These are phyloP conservation scores for Colletotrichum eleusines DNA, from an alignment of 2,329 filamentous ascomycete genomes.

Conservation along the genomic window DNA sequence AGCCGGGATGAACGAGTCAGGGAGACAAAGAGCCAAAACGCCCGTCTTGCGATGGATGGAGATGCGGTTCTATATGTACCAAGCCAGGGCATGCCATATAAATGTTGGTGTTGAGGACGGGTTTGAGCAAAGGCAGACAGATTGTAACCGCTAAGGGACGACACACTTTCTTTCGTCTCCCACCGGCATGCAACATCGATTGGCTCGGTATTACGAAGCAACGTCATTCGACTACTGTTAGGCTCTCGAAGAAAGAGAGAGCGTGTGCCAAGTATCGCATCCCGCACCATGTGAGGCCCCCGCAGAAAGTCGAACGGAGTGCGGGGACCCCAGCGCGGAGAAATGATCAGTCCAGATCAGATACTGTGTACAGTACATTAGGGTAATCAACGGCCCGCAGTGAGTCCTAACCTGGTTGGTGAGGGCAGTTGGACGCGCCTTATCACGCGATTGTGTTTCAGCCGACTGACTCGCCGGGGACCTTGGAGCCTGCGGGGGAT, in stretches of 20 bases:
- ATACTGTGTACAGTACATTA: no score
- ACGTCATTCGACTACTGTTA: constrained; percentile 33
- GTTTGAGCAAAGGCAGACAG: neutral
- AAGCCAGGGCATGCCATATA: constrained; percentile 7
- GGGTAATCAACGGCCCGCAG: neutral
- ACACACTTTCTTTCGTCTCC: constrained; percentile 6
- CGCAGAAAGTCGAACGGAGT: constrained; percentile 17
- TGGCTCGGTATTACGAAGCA: constrained; percentile 16
- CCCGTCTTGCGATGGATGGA: constrained; percentile 8
- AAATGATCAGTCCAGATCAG: constrained; percentile 12
- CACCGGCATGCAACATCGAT: neutral
- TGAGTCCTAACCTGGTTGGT: neutral
- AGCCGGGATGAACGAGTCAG: constrained; percentile 7
- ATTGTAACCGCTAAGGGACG: neutral
- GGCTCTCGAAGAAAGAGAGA: constrained; percentile 18
- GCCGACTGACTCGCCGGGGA: constrained; percentile 23
- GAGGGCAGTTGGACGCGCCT: constrained; percentile 33
- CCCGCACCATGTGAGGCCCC: constrained; percentile 18
- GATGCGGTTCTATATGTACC: constrained; percentile 27
- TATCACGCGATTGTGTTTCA: neutral
- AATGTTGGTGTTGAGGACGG: constrained; percentile 25
- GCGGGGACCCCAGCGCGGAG: constrained; percentile 40
- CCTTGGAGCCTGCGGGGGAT: neutral
- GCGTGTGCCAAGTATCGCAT: constrained; percentile 31
- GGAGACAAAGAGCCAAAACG: neutral